Evolutionary conservation across 257 asterid genomes (phyloP).

Genomic region (Solanum pinnatisectum): DNA sequence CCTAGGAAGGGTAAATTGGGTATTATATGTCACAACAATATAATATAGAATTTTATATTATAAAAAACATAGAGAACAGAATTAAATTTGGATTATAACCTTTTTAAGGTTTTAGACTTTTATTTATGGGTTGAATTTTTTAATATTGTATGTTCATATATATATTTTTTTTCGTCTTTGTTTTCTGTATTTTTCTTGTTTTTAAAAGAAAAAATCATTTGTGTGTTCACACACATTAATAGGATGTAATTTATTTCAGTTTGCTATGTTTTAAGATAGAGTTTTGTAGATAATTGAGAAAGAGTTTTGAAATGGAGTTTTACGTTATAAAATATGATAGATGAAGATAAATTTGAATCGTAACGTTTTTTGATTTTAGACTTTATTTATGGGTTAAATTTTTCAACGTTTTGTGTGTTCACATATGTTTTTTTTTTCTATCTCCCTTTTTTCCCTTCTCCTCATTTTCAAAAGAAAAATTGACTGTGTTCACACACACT

Average conservation of each 20-base stretch:
- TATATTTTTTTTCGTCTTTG: background rate
- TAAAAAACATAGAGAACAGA: background rate
- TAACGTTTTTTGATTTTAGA: background rate
- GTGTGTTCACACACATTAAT: background rate
- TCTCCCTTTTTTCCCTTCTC: background rate
- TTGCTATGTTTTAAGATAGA: background rate
- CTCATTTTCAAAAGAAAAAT: background rate
- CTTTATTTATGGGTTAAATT: background rate
- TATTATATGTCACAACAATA: background rate
- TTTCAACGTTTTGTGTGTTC: background rate
- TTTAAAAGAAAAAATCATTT: background rate
- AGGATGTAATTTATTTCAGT: background rate
- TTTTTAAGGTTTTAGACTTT: background rate
- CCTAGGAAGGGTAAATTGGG: background rate
- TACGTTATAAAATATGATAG: too few species aligned
- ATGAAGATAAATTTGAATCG: background rate
- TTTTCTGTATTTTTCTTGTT: too few species aligned
- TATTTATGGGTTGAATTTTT: background rate
- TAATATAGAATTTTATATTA: background rate
- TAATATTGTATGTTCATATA: background rate
- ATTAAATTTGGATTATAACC: background rate
- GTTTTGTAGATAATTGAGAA: background rate
- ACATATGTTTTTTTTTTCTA: background rate
- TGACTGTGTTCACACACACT: background rate
- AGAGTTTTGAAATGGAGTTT: background rate